These are phyloP conservation scores for Sporisorium scitamineum DNA, from an alignment of 1,284 basidiomycete species.

Conservation along the genomic window DNA sequence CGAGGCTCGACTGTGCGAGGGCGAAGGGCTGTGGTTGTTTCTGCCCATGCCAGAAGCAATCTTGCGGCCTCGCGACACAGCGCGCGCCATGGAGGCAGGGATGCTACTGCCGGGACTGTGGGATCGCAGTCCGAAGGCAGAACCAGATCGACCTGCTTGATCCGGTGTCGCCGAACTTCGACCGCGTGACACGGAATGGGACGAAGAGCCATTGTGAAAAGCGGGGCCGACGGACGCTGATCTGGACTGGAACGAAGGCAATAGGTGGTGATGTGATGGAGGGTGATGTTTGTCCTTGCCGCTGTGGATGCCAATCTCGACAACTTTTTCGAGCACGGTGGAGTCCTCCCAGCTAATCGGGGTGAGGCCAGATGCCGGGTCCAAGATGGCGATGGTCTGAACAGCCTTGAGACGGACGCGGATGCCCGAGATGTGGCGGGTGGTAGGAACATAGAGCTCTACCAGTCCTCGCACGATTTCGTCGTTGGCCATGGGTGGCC, in stretches of 20 bases:
- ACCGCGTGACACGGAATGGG: constrained; percentile 29
- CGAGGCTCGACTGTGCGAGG: constrained; percentile 44
- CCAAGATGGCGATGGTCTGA: constrained; percentile 65
- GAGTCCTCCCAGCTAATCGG: constrained; percentile 66
- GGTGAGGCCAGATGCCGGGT: constrained; percentile 52
- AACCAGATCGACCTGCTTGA: constrained; percentile 44
- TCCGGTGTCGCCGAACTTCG: constrained; percentile 39
- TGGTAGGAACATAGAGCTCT: constrained; percentile 64
- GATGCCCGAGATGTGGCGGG: constrained; percentile 64
- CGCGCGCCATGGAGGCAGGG: constrained; percentile 55
- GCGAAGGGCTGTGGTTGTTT: constrained; percentile 52
- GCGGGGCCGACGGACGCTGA: constrained; percentile 35
- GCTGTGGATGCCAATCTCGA: constrained; percentile 63
- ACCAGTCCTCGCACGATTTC: constrained; percentile 67
- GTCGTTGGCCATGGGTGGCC: constrained; percentile 65
- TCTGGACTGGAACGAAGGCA: constrained; percentile 30
- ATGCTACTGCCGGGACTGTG: constrained; percentile 49
- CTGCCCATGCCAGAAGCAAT: constrained; percentile 47
- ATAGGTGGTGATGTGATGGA: constrained; percentile 22
- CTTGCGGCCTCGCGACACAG: constrained; percentile 51
- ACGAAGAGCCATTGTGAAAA: constrained; percentile 15
- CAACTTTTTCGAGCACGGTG: constrained; percentile 63
- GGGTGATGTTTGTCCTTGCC: constrained; percentile 41
- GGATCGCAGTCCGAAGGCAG: constrained; percentile 43
- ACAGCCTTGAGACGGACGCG: constrained; percentile 63